These are phyloP conservation scores for Rhodotorula sp. DNA, from an alignment of 1,284 basidiomycete species.

Conservation along the genomic window DNA sequence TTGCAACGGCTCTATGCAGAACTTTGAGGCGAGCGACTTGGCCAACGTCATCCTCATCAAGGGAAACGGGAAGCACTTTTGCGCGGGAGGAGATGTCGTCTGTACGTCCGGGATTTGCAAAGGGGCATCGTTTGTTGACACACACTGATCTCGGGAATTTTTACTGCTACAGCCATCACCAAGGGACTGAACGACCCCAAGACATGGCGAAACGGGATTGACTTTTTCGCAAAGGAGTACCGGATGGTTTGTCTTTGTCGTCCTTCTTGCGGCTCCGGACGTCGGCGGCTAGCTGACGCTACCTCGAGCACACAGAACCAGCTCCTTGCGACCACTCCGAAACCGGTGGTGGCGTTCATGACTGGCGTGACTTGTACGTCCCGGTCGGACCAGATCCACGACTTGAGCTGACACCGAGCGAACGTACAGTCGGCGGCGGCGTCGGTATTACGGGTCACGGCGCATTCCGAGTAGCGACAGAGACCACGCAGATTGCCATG, in stretches of 20 bases:
- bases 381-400: slow-evolving; percentile 59
- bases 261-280: too few relatives aligned
- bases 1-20: slow-evolving; percentile 53
- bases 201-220: slow-evolving; percentile 60
- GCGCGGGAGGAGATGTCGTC: slow-evolving; percentile 91
- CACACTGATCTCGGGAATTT: not conserved
- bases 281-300: not conserved
- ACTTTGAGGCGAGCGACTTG: slow-evolving; percentile 73
- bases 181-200: slow-evolving; percentile 42
- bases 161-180: slow-evolving; percentile 25
- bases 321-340: slow-evolving; percentile 71
- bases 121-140: too few relatives aligned
- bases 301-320: slow-evolving; percentile 65
- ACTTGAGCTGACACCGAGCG: slow-evolving; percentile 47
- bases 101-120: slow-evolving; percentile 55
- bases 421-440: slow-evolving; percentile 78
- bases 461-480: slow-evolving; percentile 88
- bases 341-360: slow-evolving; percentile 86
- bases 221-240: slow-evolving; percentile 94
- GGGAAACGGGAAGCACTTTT: slow-evolving; percentile 79
- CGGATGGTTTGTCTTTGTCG: slow-evolving; percentile 43
- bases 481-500: slow-evolving; percentile 93
- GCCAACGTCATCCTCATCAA: slow-evolving; percentile 74
- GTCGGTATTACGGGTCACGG: slow-evolving; percentile 87
- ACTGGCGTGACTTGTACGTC: slow-evolving; percentile 69